Conservation (phyloP, 306 rosid genomes). For the Fragaria nilgerrensis region DNA sequence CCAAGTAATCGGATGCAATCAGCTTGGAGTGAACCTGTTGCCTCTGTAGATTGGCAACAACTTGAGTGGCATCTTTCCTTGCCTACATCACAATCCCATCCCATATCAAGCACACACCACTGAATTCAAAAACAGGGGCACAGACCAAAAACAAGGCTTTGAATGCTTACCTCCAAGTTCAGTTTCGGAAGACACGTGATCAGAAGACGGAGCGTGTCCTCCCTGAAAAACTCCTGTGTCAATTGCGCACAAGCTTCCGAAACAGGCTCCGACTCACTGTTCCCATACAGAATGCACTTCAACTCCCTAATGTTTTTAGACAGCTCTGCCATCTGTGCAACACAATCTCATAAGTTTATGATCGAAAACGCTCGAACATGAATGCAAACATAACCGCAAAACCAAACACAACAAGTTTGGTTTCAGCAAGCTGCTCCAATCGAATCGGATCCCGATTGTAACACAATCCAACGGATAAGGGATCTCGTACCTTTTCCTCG, state of each 20-base stretch:
- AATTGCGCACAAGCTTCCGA: conserved; percentile 88
- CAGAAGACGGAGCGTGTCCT: conserved; percentile 69
- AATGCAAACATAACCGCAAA: neutral
- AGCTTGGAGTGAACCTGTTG: conserved; percentile 87
- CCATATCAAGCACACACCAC: neutral
- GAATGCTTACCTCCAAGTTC: conserved; percentile 80
- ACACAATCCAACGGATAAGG: neutral
- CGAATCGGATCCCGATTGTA: neutral
- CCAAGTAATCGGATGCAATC: conserved; percentile 98
- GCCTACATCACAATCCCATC: conserved; percentile 49
- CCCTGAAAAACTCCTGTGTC: conserved; percentile 89
- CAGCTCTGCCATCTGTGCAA: conserved; percentile 67
- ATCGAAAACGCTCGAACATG: neutral
- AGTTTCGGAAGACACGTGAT: conserved; percentile 76
- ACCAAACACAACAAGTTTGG: neutral
- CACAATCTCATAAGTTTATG: neutral
- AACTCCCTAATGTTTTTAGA: conserved; percentile 79
- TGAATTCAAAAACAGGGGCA: neutral
- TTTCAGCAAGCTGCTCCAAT: neutral
- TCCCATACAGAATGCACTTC: conserved; percentile 84
- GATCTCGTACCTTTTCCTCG: conserved; percentile 51
- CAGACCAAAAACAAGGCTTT: neutral
- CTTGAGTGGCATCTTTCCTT: conserved; percentile 95
- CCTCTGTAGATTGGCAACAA: conserved; percentile 97
- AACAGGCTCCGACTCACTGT: conserved; percentile 93